Base-by-base conservation (phyloP, 345 rosid species). In the Capsella bursapastoris region DNA sequence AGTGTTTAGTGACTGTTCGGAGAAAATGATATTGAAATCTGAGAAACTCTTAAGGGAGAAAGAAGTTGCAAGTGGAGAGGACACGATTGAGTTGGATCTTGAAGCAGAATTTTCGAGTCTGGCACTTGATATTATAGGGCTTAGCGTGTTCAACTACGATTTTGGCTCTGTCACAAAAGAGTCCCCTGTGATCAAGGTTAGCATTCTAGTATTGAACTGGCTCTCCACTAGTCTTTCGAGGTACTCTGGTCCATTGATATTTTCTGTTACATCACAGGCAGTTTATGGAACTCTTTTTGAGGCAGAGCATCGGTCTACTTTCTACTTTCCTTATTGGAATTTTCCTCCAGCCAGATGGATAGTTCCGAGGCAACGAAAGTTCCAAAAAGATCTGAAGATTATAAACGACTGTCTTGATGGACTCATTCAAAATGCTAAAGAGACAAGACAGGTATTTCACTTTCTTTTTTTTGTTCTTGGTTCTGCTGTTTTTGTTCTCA, bases 231-330 rank as follows among this genome's bases (percentile, higher is more conserved):
- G 62, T 4, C 3, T 47, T 49, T 28, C 1, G 6, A 25, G 5
- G 35, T 28, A 56, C 18, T 22, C 7, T 35, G 8, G 4, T 63
- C 37, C 44, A 14, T 29, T 69, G 22, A n/a, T 60, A 3, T 74
- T 67, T 68, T 25, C n/a, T 43, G 56, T 43, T 72, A 52, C 64
- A 16, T 59, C 70, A 70, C 84, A 93, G 97, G 98, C 98, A 1
- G 98, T 91, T 37, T 93, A 93, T 78, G 98, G 97, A 57, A 89
- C 98, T 34, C 98, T 93, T 82, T 93, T 87, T 58, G 98, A 93
- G 79, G 98, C 98, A 53, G 97, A 93, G 86, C 98, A 91, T 76
- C 85, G 98, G 71, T 93, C 98, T 14, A 93, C 96, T 37, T 93
- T 93, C 84, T 93, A 91, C 81, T 75, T 93, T 62, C 98, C 98